These are phyloP conservation scores for Gossypium schwendimanii DNA, from an alignment of 441 rosid species.

Conservation along the genomic window DNA sequence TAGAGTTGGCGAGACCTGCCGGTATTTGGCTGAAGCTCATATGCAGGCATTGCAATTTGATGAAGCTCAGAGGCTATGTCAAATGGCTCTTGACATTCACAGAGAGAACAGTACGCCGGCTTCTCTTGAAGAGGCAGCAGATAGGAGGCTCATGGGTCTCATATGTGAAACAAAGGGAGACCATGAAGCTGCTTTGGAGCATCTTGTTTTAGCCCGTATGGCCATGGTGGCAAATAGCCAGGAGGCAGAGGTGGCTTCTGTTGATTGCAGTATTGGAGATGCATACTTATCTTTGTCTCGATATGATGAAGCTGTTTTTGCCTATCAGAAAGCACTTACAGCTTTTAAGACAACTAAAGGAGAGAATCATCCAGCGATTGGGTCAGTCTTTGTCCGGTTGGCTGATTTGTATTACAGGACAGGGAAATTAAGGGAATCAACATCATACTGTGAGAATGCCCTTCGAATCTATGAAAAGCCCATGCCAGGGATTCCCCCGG, in stretches of 20 bases:
- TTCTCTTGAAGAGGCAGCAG: conserved; percentile 58
- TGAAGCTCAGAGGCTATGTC: conserved; percentile 47
- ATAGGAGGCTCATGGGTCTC: conserved; percentile 72
- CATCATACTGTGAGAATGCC: conserved; percentile 58
- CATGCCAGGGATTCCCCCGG: conserved; percentile 42
- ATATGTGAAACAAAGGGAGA: conserved; percentile 68
- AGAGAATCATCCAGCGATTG: conserved; percentile 63
- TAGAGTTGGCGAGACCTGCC: conserved; percentile 66
- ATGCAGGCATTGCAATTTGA: conserved; percentile 62
- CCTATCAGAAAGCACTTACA: conserved; percentile 71
- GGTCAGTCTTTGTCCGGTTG: conserved; percentile 52
- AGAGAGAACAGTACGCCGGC: conserved; percentile 41
- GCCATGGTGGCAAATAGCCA: conserved; percentile 60
- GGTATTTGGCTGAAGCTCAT: conserved; percentile 63
- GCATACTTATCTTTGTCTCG: conserved; percentile 55
- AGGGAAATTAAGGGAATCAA: conserved; percentile 58
- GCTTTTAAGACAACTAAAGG: conserved; percentile 55
- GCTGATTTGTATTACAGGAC: conserved; percentile 29
- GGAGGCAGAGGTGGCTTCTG: conserved; percentile 59
- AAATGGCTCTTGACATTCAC: conserved; percentile 54
- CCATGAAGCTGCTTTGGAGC: conserved; percentile 64
- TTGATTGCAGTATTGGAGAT: conserved; percentile 67
- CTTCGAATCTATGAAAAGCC: conserved; percentile 56
- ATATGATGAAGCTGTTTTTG: conserved; percentile 56
- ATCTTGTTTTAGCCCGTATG: conserved; percentile 68